phyloP scores from a whole-genome alignment of 139 green algal species.

The Chloropicon primus region DNA sequence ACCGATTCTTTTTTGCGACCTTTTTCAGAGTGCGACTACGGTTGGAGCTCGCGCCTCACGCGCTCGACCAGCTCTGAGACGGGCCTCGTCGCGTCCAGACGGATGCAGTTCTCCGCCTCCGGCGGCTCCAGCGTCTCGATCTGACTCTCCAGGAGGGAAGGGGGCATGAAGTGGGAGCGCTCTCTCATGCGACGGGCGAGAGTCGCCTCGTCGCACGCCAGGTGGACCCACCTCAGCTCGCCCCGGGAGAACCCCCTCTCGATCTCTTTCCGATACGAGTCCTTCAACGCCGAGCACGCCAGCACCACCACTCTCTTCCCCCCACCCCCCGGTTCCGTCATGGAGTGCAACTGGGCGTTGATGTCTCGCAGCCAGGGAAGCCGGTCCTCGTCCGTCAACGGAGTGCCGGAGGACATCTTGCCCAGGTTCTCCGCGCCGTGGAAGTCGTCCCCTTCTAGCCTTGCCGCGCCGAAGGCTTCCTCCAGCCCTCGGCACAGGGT shows the following conservation, averaged over 20 bases:
- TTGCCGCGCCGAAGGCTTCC: background rate
- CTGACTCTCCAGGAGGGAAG: background rate
- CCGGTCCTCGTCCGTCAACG: background rate
- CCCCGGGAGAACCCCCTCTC: background rate
- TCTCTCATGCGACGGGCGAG: background rate
- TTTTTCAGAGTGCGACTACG: too few species aligned
- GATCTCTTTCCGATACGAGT: background rate
- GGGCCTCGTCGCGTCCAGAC: background rate
- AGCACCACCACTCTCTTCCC: background rate
- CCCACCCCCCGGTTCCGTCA: background rate
- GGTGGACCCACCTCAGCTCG: background rate
- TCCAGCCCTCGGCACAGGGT: background rate
- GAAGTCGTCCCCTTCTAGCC: background rate
- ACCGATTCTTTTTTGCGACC: too few species aligned
- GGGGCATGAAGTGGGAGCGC: background rate
- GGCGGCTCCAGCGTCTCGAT: background rate
- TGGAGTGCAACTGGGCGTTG: background rate
- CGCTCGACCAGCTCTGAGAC: background rate
- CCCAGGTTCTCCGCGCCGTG: background rate
- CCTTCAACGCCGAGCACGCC: background rate
- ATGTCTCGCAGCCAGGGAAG: background rate
- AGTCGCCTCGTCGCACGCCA: background rate
- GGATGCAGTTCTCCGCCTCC: background rate
- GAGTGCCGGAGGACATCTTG: background rate
- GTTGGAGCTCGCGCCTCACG: background rate